Evolutionary conservation across 78 protist species (phyloP).

Genomic region (Neovahlkampfia damariscottae): DNA sequence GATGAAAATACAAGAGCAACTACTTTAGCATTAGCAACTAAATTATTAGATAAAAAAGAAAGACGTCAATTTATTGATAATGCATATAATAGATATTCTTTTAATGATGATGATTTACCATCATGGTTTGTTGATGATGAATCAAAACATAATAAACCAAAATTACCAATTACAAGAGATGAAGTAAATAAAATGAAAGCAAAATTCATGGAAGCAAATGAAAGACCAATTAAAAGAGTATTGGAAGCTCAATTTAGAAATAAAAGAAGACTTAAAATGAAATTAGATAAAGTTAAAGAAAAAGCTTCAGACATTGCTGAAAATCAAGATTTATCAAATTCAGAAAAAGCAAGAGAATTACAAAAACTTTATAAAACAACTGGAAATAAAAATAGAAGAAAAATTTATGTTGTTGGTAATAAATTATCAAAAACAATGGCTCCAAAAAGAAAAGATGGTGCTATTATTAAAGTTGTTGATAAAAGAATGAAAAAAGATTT

Average conservation of each 20-base stretch:
- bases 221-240: slow-evolving; percentile 65
- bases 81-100: slow-evolving; percentile 59
- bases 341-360: slow-evolving; percentile 5
- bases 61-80: slow-evolving; percentile 51
- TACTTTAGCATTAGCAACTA: slow-evolving; percentile 49
- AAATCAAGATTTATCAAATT: slow-evolving; percentile 34
- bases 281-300: slow-evolving; percentile 35
- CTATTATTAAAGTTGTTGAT: slow-evolving; percentile 1
- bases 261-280: slow-evolving; percentile 11
- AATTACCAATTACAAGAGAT: slow-evolving; percentile 53
- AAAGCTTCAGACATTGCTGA: slow-evolving; percentile 21
- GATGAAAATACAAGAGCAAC: slow-evolving; percentile 21
- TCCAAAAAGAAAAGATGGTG: not conserved
- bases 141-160: slow-evolving; percentile 7
- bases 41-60: slow-evolving; percentile 35
- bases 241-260: slow-evolving; percentile 77
- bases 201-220: slow-evolving; percentile 32
- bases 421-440: not conserved
- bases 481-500: not conserved
- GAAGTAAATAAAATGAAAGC: slow-evolving; percentile 19
- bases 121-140: slow-evolving; percentile 71
- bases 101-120: slow-evolving; percentile 59
- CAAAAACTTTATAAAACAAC: slow-evolving; percentile 19
- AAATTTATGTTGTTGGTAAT: not conserved
- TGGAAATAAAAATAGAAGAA: not conserved